These are phyloP conservation scores for Geranium brycei DNA, from an alignment of 345 rosid genomes.

Conservation along the genomic window DNA sequence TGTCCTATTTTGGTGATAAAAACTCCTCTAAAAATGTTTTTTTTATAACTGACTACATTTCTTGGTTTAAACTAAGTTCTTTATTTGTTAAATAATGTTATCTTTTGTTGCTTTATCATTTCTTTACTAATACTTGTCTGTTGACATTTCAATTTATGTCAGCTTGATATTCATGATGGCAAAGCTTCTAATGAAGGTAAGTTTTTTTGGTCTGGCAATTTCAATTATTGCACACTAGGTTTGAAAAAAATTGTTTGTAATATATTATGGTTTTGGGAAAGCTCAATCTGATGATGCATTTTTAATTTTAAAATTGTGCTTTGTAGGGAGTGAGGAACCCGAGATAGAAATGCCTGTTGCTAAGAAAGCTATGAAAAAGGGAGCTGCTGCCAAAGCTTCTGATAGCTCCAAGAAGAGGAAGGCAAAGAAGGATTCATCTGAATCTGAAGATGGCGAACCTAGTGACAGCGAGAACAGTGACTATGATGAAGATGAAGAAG, in stretches of 20 bases:
- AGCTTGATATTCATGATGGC: conserved; percentile 80
- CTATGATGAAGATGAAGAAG: conserved; percentile 13
- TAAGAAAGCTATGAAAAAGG: conserved; percentile 30
- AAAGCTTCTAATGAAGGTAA: conserved; percentile 69
- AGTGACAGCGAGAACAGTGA: conserved; percentile 41
- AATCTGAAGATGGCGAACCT: conserved; percentile 45
- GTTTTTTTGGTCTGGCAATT: background rate
- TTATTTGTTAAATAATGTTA: no score
- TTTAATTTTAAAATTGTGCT: conserved; percentile 8
- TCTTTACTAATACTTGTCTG: background rate
- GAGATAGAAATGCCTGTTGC: conserved; percentile 24
- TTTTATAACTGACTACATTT: no score
- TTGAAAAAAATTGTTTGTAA: background rate
- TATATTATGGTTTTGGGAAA: background rate
- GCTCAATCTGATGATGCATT: background rate
- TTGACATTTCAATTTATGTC: conserved; percentile 16
- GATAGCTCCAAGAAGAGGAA: conserved; percentile 41
- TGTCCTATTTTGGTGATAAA: no score
- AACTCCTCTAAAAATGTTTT: no score
- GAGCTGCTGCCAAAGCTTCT: conserved; percentile 24
- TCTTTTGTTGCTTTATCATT: background rate
- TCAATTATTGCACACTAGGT: background rate
- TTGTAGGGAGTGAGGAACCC: conserved; percentile 36
- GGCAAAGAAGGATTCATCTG: conserved; percentile 43
- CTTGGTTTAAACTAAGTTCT: no score